Evolutionary conservation across 2,329 filamentous ascomycete species (phyloP).

Genomic region (Sordariomycetes sp.): DNA sequence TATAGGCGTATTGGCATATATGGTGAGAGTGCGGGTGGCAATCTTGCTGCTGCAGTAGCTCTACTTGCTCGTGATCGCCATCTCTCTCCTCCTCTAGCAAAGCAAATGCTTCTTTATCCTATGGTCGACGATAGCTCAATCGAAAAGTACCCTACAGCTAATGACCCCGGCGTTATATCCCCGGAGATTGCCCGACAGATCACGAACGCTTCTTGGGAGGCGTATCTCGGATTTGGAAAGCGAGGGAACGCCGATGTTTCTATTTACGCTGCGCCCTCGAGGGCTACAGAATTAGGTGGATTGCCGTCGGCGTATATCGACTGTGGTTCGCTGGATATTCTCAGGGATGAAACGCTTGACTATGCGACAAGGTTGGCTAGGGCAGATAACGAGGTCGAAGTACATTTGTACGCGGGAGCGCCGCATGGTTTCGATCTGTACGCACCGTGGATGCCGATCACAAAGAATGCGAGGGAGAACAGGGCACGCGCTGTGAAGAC

Average conservation of each 20-base stretch:
- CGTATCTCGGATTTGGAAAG: slow-evolving; percentile 3
- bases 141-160: slow-evolving; percentile 2
- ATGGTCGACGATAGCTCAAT: slow-evolving; percentile 21
- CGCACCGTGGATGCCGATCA: not conserved
- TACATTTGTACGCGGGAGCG: slow-evolving; percentile 29
- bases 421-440: slow-evolving; percentile 24
- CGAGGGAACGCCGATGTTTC: slow-evolving; percentile 6
- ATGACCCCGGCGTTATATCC: no score
- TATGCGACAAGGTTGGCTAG: slow-evolving; percentile 19
- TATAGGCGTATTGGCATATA: slow-evolving; percentile 10
- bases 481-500: not conserved
- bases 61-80: slow-evolving; percentile 27
- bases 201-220: slow-evolving; percentile 12
- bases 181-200: slow-evolving; percentile 11
- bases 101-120: slow-evolving; percentile 22
- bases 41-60: slow-evolving; percentile 13
- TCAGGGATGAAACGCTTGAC: slow-evolving; percentile 20
- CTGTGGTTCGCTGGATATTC: slow-evolving; percentile 26
- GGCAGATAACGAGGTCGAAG: slow-evolving; percentile 23
- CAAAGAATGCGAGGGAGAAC: slow-evolving; percentile 2
- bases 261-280: slow-evolving; percentile 13
- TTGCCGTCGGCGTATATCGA: slow-evolving; percentile 29
- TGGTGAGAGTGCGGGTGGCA: slow-evolving; percentile 13
- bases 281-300: slow-evolving; percentile 12
- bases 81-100: slow-evolving; percentile 16